Evolutionary conservation across 352 stramenopile species (phyloP), one percentile per base, ranked within the genome.

Genomic region (Phytophthora agathidicida): DNA sequence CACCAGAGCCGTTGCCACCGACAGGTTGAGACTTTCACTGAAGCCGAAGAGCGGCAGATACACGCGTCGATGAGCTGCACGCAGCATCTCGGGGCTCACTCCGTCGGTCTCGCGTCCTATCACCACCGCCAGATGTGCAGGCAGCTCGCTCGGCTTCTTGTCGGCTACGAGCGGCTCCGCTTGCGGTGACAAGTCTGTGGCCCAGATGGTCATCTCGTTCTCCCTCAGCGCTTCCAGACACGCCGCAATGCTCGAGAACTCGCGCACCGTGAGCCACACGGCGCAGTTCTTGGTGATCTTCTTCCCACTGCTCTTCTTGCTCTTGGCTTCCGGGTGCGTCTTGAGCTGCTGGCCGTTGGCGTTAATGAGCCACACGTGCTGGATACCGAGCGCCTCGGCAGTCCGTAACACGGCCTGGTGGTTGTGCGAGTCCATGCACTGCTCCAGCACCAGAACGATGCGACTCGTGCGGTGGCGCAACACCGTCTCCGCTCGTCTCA

Each of bases 1-100:
- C 55, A 98, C 88, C 47, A 98, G 72, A 38, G 92, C 94, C 24
- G 93, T 96, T 5, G 94, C 93, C 6, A 98, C 94, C 49, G 77
- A 94, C 36, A 98, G 60, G 69, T 98, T 98, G 20, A 98, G 73
- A 31, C 86, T 97, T 75, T 98, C 94, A 8, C 90, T 94, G 81
- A 98, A 98, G 30, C 94, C 94, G 44, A 93, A 83, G 36, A 98
- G 81, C 19, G 94, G 94, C 44, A 98, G 82, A 66, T 98, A 98
- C 3, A 98, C 88, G 19, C 93, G 86, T 62, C 86, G 68, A 64
- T 98, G 86, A 6, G 90, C 89, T 7, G 80, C 72, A 20, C 78
- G 55, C 30, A 98, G 76, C 81, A 98, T 96, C 65, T 97, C 87
- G 10, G 49, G 45, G 32, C 88, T 96, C 47, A 96, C 93, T 27